Evolutionary conservation across 2,329 filamentous ascomycete genomes (phyloP).

Genomic region (Thermomyces lanuginosus): DNA sequence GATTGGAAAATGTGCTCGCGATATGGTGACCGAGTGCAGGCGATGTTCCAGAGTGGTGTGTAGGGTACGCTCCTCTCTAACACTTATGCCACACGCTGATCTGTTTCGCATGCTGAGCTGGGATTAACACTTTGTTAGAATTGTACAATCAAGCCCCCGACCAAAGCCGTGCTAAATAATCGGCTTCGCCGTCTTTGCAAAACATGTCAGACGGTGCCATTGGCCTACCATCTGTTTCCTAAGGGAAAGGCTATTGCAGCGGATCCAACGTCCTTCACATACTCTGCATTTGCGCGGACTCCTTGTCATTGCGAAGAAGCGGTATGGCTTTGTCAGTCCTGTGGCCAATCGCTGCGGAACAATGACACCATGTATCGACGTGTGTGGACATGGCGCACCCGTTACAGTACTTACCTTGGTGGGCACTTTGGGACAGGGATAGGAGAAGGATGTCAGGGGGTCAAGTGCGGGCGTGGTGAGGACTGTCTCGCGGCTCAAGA

Average conservation of each 20-base stretch:
- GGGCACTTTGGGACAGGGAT: constrained; percentile 72
- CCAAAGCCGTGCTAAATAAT: constrained; percentile 47
- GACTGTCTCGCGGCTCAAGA: constrained; percentile 60
- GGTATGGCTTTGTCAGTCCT: constrained; percentile 76
- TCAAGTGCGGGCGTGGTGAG: constrained; percentile 68
- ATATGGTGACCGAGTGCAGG: constrained; percentile 72
- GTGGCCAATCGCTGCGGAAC: constrained; percentile 51
- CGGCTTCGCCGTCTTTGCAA: constrained; percentile 70
- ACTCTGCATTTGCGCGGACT: constrained; percentile 35
- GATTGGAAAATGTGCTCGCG: constrained; percentile 63
- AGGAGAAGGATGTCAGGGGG: constrained; percentile 72
- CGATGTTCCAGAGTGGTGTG: constrained; percentile 64
- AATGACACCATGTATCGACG: constrained; percentile 43
- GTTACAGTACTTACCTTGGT: constrained; percentile 62
- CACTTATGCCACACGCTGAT: neutral
- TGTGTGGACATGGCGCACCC: constrained; percentile 79
- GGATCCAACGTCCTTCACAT: constrained; percentile 27
- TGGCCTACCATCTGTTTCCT: constrained; percentile 26
- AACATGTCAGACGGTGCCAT: constrained; percentile 55
- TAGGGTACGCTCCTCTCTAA: constrained; percentile 37
- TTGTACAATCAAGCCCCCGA: constrained; percentile 70
- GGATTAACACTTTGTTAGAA: constrained; percentile 41
- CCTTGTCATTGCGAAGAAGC: constrained; percentile 40
- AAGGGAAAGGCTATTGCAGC: constrained; percentile 6
- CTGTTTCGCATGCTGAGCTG: constrained; percentile 1